phyloP scores from a whole-genome alignment of 1,139 yeast species.

The Nakaseomyces uthaithaninus region DNA sequence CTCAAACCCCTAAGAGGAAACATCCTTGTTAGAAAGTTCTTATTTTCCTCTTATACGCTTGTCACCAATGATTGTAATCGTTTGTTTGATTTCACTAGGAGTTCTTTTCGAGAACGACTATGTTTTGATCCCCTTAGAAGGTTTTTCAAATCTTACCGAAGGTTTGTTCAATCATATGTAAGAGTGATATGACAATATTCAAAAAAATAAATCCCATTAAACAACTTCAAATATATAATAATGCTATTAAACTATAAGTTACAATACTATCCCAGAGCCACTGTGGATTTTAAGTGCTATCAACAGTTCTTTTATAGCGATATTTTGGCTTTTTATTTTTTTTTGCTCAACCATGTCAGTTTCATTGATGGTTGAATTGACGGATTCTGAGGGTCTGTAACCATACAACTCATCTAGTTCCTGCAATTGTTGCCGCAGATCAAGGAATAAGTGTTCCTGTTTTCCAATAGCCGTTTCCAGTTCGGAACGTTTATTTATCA shows the following conservation, averaged over 20 bases:
- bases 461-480: not conserved
- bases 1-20: not conserved
- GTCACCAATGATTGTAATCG: not conserved
- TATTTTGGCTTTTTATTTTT: constrained; percentile 11
- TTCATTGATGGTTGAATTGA: not conserved
- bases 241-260: not conserved
- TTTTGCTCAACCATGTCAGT: constrained; percentile 4
- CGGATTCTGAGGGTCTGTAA: not conserved
- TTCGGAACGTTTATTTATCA: not conserved
- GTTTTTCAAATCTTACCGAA: too few species aligned
- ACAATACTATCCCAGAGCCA: constrained; percentile 9
- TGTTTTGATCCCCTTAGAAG: too few species aligned
- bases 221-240: too few species aligned
- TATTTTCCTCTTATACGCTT: not conserved
- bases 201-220: not conserved
- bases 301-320: constrained; percentile 15
- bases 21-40: too few species aligned
- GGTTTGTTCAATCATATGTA: too few species aligned
- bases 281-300: constrained; percentile 18
- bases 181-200: too few species aligned
- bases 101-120: too few species aligned
- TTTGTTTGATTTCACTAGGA: too few species aligned
- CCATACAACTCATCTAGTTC: constrained; percentile 6
- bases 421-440: constrained; percentile 6
- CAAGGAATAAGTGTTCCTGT: not conserved